phyloP scores from a whole-genome alignment of 163 green algal genomes.

The Chlamydomonas reinhardtii region DNA sequence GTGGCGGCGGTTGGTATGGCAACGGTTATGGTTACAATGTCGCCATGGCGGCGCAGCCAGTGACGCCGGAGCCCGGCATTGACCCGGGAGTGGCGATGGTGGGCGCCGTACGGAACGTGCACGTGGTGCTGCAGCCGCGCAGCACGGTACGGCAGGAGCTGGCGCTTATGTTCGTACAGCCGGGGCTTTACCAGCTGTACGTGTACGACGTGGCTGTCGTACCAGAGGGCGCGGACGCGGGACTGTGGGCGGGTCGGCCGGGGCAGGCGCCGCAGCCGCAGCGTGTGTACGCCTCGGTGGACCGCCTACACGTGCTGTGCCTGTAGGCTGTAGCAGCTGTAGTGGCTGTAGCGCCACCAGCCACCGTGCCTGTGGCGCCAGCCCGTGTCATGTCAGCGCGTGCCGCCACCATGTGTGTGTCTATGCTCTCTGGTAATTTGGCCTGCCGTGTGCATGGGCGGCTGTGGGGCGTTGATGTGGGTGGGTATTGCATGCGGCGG shows the following conservation, averaged over 20 bases:
- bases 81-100: conserved; percentile 51
- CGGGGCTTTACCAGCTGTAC: conserved; percentile 60
- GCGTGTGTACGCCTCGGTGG: conserved; percentile 27
- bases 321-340: background rate
- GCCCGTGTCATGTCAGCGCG: no score
- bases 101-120: conserved; percentile 37
- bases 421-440: no score
- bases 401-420: no score
- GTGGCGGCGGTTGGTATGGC: background rate
- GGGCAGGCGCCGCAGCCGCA: background rate
- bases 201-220: conserved; percentile 42
- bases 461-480: no score
- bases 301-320: conserved; percentile 33
- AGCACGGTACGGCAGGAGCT: conserved; percentile 15
- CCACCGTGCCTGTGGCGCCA: no score
- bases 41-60: background rate
- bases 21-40: background rate
- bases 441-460: no score
- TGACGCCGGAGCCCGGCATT: conserved; percentile 2
- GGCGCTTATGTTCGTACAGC: conserved; percentile 36
- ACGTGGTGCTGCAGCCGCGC: conserved; percentile 42
- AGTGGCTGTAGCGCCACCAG: no score
- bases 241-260: background rate
- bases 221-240: background rate
- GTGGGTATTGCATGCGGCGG: no score